Conservation (phyloP, 2,329 filamentous ascomycete species). For the Cercospora zeae-maydis region DNA sequence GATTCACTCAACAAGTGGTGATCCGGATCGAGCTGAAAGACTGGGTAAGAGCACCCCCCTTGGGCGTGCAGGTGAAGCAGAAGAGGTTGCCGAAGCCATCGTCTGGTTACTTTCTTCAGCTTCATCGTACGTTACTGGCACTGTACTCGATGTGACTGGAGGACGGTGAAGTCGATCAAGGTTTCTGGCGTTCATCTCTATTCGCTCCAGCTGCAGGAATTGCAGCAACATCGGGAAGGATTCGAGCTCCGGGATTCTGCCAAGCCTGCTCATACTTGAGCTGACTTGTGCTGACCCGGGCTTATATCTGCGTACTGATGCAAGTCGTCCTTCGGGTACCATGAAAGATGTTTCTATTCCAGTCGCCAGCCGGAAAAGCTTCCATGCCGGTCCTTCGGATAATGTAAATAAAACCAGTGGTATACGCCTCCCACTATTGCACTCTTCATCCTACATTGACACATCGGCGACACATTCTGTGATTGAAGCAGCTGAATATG, state of each 20-base stretch:
- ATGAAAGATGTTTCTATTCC: not conserved
- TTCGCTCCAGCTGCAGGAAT: not conserved
- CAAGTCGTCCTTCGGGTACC: not conserved
- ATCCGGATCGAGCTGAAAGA: slow-evolving; percentile 23
- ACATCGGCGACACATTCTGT: not conserved
- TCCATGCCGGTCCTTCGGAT: not conserved
- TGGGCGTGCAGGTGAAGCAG: slow-evolving; percentile 27
- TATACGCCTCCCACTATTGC: not conserved
- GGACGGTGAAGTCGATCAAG: slow-evolving; percentile 15
- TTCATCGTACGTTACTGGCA: slow-evolving; percentile 24
- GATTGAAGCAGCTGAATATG: not conserved
- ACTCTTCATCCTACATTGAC: no score
- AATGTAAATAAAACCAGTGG: not conserved
- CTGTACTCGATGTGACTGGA: slow-evolving; percentile 25
- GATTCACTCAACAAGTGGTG: slow-evolving; percentile 28
- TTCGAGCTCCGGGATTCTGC: not conserved
- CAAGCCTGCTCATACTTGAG: slow-evolving; percentile 3
- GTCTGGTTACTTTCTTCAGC: slow-evolving; percentile 28
- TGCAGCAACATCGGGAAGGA: not conserved
- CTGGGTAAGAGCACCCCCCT: slow-evolving; percentile 28
- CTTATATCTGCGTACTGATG: not conserved
- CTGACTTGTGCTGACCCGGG: not conserved
- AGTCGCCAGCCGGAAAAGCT: not conserved
- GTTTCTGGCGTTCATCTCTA: not conserved
- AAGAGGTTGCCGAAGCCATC: slow-evolving; percentile 32